Conservation (phyloP, 2,329 filamentous ascomycete species). For the Cladophialophora psammophila region DNA sequence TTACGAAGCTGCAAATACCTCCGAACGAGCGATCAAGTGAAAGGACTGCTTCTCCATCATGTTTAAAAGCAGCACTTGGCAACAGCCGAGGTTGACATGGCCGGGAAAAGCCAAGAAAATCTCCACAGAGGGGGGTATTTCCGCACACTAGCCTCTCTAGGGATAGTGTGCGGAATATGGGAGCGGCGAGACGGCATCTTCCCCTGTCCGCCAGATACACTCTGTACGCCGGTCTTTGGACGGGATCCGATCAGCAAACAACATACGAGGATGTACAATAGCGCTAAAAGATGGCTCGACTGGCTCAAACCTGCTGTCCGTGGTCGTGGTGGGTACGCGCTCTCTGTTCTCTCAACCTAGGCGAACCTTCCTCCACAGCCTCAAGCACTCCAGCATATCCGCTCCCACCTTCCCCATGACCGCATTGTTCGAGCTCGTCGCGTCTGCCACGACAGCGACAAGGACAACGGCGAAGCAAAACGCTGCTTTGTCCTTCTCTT, state of each 20-base stretch:
- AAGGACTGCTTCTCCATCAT: neutral
- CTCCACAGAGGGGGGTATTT: neutral
- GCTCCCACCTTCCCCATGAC: conserved; percentile 36
- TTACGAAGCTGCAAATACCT: neutral
- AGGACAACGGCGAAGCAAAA: conserved; percentile 44
- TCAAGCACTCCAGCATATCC: conserved; percentile 45
- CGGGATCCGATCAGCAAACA: too few relatives aligned
- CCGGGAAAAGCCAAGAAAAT: neutral
- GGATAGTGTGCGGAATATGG: neutral
- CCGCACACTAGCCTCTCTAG: neutral
- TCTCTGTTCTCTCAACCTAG: conserved; percentile 33
- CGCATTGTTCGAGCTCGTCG: conserved; percentile 27
- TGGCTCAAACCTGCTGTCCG: too few relatives aligned
- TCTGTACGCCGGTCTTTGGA: too few relatives aligned
- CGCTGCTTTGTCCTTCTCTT: conserved; percentile 36
- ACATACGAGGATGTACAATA: too few relatives aligned
- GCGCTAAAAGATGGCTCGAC: too few relatives aligned
- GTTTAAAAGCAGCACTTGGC: neutral
- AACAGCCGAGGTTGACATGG: neutral
- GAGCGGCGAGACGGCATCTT: neutral
- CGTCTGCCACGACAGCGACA: conserved; percentile 39
- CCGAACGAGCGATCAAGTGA: neutral
- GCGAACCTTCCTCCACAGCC: conserved; percentile 44
- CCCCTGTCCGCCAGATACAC: too few relatives aligned
- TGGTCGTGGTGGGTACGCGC: too few relatives aligned